These are phyloP conservation scores for Teratosphaeria epicoccoides DNA, from an alignment of 2,329 filamentous ascomycete genomes.

Conservation along the genomic window DNA sequence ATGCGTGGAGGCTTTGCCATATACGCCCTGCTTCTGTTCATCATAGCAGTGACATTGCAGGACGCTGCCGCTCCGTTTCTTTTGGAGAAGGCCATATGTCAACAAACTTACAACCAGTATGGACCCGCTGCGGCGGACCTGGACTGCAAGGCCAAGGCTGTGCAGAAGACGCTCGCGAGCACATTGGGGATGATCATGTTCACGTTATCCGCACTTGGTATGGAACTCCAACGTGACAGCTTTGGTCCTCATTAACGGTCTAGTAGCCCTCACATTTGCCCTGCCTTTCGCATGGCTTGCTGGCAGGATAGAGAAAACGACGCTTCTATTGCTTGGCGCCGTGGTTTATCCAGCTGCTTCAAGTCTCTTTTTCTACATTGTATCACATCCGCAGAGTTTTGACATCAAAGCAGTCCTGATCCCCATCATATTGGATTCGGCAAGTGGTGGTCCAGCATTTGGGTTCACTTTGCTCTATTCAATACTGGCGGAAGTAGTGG, in stretches of 20 bases:
- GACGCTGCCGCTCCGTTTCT: background rate
- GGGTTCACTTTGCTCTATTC: background rate
- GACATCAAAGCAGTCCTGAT: background rate
- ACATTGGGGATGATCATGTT: background rate
- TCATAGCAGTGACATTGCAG: background rate
- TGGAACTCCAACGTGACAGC: background rate
- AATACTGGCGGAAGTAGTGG: background rate
- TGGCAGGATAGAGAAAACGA: background rate
- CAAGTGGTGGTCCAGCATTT: background rate
- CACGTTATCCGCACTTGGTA: background rate
- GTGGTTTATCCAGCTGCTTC: background rate
- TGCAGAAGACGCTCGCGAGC: background rate
- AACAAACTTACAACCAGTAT: background rate
- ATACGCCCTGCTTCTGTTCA: background rate
- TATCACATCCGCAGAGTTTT: background rate
- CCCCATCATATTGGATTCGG: background rate
- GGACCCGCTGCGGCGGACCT: background rate
- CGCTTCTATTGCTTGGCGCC: background rate
- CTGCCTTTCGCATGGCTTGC: background rate
- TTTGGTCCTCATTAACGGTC: background rate
- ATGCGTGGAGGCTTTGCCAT: background rate
- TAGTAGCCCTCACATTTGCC: background rate
- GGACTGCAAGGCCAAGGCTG: background rate
- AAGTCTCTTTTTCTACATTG: background rate
- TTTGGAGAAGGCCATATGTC: background rate